Conservation (phyloP, 371 early-diverging fungal species). For the Neoconidiobolus thromboides region DNA sequence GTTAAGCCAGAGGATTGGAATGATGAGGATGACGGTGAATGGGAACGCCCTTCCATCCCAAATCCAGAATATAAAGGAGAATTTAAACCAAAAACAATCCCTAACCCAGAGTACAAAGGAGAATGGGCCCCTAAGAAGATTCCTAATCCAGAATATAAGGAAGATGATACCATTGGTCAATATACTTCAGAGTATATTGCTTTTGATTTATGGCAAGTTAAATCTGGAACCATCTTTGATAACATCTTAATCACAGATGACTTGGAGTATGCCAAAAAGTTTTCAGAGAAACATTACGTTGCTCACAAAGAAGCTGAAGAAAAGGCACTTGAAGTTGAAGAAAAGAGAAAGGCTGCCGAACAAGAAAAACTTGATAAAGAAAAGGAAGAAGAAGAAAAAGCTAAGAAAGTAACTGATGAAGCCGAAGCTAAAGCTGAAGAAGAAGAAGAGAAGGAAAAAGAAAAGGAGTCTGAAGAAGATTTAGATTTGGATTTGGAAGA, state of each 20-base stretch:
- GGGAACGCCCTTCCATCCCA: constrained; percentile 67
- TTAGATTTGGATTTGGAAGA: background rate
- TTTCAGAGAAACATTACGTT: constrained; percentile 42
- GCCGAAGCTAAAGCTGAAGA: background rate
- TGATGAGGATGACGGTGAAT: constrained; percentile 64
- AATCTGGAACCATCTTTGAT: constrained; percentile 79
- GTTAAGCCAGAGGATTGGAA: constrained; percentile 89
- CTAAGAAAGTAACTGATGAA: background rate
- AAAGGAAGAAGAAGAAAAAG: constrained; percentile 1
- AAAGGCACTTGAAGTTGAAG: constrained; percentile 22
- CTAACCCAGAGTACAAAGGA: constrained; percentile 92
- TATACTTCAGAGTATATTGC: constrained; percentile 69
- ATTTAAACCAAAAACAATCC: constrained; percentile 60
- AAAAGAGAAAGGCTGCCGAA: constrained; percentile 11
- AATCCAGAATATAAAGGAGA: constrained; percentile 80
- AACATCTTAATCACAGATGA: constrained; percentile 66
- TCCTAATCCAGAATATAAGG: constrained; percentile 79
- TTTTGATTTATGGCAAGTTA: constrained; percentile 94
- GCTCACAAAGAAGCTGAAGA: constrained; percentile 29
- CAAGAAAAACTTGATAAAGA: constrained; percentile 2
- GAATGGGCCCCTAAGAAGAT: constrained; percentile 79
- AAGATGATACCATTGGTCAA: constrained; percentile 60
- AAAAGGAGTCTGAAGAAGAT: background rate
- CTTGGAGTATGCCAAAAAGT: constrained; percentile 38
- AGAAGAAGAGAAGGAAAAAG: background rate